Base-by-base conservation (phyloP, 1,284 basidiomycete genomes). In the Tilletia indica region DNA sequence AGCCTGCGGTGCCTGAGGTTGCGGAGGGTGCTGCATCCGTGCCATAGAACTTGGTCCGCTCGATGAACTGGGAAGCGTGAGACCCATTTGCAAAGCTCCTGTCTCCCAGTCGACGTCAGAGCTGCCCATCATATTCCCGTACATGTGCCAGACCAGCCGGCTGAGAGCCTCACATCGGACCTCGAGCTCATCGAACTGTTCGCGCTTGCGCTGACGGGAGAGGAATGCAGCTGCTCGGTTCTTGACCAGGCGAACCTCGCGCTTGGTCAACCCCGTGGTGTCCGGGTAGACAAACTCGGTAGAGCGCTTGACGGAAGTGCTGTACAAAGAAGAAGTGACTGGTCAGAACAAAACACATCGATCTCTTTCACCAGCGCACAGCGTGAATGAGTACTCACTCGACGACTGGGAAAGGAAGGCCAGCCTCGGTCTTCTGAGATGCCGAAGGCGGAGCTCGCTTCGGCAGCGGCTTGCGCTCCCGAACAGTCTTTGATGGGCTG, bases 151-250 rank as follows among this genome's bases (percentile, higher is more conserved):
- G 0, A 75, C 78, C 25, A 82, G 72, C 69, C 80, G 78, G 49
- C 79, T 80, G 51, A 85, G 76, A 11, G 72, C 73, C 38, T 76
- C 77, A 72, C 87, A 88, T 86, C 87, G 93, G 91, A 90, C 86
- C 87, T 94, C 92, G 90, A 94, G 93, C 82, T 86, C 87, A 85
- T 94, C 93, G 81, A 93, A 94, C 86, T 94, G 93, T 86, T 94
- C 93, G 73, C 93, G 90, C 86, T 94, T 94, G 80, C 93, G 88
- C 85, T 94, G 93, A 81, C 93, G 88, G 84, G 90, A 91, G 79
- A 94, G 89, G 87, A 94, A 94, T 70, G 93, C 93, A 9, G 93
- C 93, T 14, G 93, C 93, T 70, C 93, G 89, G 86, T 94, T 94
- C 87, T 94, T 94, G 73, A 94, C 92, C 16, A 94, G 88, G 70